These are phyloP conservation scores for Wickerhamiella shivajii DNA, from an alignment of 805 yeast species.

Conservation along the genomic window DNA sequence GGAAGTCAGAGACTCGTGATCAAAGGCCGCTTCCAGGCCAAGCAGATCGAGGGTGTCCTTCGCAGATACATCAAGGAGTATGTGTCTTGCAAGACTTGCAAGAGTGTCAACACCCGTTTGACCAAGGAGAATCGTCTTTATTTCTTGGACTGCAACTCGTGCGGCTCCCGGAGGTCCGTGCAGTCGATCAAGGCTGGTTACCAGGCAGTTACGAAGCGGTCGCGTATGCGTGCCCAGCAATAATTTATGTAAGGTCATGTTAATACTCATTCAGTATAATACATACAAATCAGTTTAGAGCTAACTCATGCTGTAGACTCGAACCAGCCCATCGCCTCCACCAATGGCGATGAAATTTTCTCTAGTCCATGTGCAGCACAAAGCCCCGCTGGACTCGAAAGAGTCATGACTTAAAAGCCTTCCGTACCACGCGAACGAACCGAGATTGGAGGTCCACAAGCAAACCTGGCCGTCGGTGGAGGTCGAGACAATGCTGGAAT, in stretches of 20 bases:
- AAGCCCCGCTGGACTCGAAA: slow-evolving; percentile 15
- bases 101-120: slow-evolving; percentile 90
- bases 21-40: slow-evolving; percentile 96
- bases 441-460: slow-evolving; percentile 17
- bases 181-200: slow-evolving; percentile 97
- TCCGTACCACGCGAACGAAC: slow-evolving; percentile 16
- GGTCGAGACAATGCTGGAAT: slow-evolving; percentile 12
- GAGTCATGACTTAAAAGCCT: slow-evolving; percentile 18
- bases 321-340: slow-evolving; percentile 17
- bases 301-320: slow-evolving; percentile 13
- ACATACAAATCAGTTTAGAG: not conserved
- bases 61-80: slow-evolving; percentile 94
- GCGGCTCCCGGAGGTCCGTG: slow-evolving; percentile 96
- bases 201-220: slow-evolving; percentile 54
- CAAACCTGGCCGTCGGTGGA: slow-evolving; percentile 20
- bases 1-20: slow-evolving; percentile 94
- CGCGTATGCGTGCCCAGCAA: slow-evolving; percentile 11
- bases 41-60: slow-evolving; percentile 90
- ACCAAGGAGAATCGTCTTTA: slow-evolving; percentile 96
- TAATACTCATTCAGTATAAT: not conserved
- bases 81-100: slow-evolving; percentile 97
- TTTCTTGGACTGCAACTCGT: slow-evolving; percentile 93
- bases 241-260: not conserved
- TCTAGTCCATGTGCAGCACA: slow-evolving; percentile 9
- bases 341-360: slow-evolving; percentile 11